A percentile compares a stretch with the other conserved stretches of the same genome.
Evolutionary conservation across 805 yeast species (phyloP).

Genomic region (Ogataea saltuana): DNA sequence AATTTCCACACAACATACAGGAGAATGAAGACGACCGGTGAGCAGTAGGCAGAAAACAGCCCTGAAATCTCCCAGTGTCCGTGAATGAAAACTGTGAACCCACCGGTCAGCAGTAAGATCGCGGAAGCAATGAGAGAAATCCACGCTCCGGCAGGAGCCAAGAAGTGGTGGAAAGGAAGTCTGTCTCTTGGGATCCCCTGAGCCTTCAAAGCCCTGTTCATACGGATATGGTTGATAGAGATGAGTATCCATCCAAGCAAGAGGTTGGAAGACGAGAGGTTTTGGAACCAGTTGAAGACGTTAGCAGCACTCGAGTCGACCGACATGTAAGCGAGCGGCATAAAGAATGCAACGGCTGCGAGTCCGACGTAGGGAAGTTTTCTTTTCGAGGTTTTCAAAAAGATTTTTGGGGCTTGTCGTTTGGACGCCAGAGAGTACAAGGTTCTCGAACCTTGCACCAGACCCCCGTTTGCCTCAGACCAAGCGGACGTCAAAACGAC

Average conservation of each 20-base stretch:
- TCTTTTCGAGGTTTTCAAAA: constrained; percentile 54
- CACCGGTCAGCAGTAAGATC: constrained; percentile 38
- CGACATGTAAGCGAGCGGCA: constrained; percentile 64
- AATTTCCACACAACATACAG: constrained; percentile 38
- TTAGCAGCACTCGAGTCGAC: constrained; percentile 52
- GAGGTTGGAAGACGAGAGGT: constrained; percentile 59
- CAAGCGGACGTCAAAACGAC: constrained; percentile 51
- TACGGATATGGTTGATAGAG: constrained; percentile 43
- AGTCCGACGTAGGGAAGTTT: constrained; percentile 57
- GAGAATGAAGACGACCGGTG: constrained; percentile 32
- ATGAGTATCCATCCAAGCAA: constrained; percentile 58
- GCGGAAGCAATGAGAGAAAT: constrained; percentile 31
- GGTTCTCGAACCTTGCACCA: constrained; percentile 67
- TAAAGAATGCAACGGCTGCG: constrained; percentile 43
- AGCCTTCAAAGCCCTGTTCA: constrained; percentile 39
- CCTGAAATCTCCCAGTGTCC: constrained; percentile 32
- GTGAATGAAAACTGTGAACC: constrained; percentile 37
- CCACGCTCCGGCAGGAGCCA: constrained; percentile 37
- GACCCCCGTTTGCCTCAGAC: constrained; percentile 69
- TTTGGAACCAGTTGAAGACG: constrained; percentile 62
- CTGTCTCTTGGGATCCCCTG: constrained; percentile 39
- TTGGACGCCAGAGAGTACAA: constrained; percentile 65
- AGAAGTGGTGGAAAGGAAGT: constrained; percentile 35
- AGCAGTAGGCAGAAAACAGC: constrained; percentile 27
- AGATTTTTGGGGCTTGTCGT: constrained; percentile 66